Conservation (phyloP, 2,329 filamentous ascomycete genomes). For the Calonectria pseudoturangicola region DNA sequence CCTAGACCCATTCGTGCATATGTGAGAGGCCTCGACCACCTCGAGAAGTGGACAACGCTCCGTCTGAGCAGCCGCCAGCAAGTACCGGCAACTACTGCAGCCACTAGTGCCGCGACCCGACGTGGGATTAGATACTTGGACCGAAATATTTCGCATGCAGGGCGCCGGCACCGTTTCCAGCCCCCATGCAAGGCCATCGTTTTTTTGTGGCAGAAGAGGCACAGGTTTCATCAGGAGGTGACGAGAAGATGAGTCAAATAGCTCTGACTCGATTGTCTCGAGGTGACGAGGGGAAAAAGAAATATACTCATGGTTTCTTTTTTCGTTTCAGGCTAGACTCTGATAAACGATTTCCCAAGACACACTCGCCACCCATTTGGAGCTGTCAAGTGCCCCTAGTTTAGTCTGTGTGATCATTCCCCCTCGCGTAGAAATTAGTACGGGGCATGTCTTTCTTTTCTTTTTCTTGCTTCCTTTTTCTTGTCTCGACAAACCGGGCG, state of each 20-base stretch:
- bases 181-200: no score
- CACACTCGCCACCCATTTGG: neutral
- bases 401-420: neutral
- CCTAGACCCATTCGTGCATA: no score
- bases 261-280: neutral
- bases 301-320: neutral
- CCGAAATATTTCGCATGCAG: neutral
- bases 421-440: neutral
- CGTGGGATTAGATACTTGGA: no score
- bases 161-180: neutral
- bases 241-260: no score
- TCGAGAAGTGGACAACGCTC: no score
- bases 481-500: neutral
- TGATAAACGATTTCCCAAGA: neutral
- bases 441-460: neutral
- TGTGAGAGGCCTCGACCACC: no score
- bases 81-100: no score
- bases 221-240: neutral
- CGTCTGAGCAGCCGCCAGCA: no score
- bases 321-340: neutral
- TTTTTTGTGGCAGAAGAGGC: neutral
- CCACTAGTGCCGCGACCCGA: no score
- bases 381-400: neutral
- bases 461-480: constrained; percentile 1
- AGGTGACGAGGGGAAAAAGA: neutral